Evolutionary conservation across 371 early-diverging fungal species (phyloP).

Genomic region (Apophysomyces trapeziformis): DNA sequence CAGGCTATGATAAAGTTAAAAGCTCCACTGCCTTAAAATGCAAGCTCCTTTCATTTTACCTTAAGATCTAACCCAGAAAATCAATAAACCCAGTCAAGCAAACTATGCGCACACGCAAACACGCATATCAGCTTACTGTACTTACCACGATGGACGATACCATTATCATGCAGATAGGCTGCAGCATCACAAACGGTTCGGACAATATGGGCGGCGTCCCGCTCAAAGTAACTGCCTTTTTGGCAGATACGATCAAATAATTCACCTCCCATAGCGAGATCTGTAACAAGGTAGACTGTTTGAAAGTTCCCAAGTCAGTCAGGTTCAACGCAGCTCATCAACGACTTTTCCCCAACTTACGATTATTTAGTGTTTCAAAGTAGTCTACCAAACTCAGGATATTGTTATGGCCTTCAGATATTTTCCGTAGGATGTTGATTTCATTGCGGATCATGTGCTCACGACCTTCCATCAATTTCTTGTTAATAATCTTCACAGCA

Average conservation of each 20-base stretch:
- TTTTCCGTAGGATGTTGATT: slow-evolving; percentile 81
- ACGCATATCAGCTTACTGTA: background rate
- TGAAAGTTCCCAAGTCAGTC: background rate
- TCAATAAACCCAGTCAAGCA: background rate
- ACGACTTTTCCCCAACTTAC: slow-evolving; percentile 45
- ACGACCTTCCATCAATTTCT: slow-evolving; percentile 85
- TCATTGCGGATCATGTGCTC: slow-evolving; percentile 93
- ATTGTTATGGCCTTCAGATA: slow-evolving; percentile 88
- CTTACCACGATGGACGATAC: slow-evolving; percentile 88
- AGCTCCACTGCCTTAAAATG: background rate
- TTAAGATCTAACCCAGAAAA: background rate
- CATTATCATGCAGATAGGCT: slow-evolving; percentile 82
- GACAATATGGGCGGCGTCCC: slow-evolving; percentile 84
- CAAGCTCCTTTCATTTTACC: background rate
- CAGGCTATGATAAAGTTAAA: slow-evolving; percentile 61
- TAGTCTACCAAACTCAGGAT: slow-evolving; percentile 88
- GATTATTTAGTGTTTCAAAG: slow-evolving; percentile 90
- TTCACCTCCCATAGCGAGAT: slow-evolving; percentile 92
- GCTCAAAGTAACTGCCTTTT: slow-evolving; percentile 80
- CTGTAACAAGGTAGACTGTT: slow-evolving; percentile 87
- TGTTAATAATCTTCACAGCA: slow-evolving; percentile 93
- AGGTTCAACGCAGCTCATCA: background rate
- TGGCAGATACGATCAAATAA: slow-evolving; percentile 88
- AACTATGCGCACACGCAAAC: background rate
- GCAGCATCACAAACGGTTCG: slow-evolving; percentile 77